Evolutionary conservation across 495 filamentous ascomycete species (phyloP).

Genomic region (Aspergillus wentii): DNA sequence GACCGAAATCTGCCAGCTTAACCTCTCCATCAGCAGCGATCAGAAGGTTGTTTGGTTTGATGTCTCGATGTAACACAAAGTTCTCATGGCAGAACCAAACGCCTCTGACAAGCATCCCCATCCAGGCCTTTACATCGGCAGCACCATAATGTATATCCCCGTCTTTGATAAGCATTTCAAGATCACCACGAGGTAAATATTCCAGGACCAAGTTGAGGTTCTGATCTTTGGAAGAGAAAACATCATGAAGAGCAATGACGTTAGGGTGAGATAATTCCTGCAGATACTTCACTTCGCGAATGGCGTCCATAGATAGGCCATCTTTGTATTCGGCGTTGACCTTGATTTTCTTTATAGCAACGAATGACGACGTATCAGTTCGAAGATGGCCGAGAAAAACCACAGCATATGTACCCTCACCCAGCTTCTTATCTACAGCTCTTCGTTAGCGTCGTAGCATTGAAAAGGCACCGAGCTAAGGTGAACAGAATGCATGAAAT

Average conservation of each 20-base stretch:
- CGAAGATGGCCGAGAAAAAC: conserved; percentile 83
- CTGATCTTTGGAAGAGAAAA: conserved; percentile 88
- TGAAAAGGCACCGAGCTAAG: no score
- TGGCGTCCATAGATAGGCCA: conserved; percentile 87
- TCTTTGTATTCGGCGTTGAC: conserved; percentile 78
- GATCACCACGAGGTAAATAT: conserved; percentile 82
- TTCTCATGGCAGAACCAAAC: conserved; percentile 97
- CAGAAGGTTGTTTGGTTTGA: conserved; percentile 97
- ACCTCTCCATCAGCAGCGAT: conserved; percentile 89
- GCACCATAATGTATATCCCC: conserved; percentile 66
- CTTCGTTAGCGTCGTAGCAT: conserved; percentile 3
- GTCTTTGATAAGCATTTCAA: conserved; percentile 91
- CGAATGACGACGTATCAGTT: conserved; percentile 58
- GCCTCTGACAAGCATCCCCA: conserved; percentile 90
- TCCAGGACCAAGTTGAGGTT: conserved; percentile 95
- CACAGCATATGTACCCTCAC: conserved; percentile 94
- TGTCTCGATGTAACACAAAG: conserved; percentile 91
- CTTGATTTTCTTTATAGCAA: conserved; percentile 99
- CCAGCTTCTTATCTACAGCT: conserved; percentile 71
- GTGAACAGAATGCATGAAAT: no score
- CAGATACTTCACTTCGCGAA: conserved; percentile 90
- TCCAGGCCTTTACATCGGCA: conserved; percentile 96
- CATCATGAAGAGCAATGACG: conserved; percentile 83
- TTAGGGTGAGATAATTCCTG: conserved; percentile 96
- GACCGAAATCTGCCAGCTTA: conserved; percentile 96